Conservation (phyloP, 345 rosid species). For the Cochlearia excelsa region DNA sequence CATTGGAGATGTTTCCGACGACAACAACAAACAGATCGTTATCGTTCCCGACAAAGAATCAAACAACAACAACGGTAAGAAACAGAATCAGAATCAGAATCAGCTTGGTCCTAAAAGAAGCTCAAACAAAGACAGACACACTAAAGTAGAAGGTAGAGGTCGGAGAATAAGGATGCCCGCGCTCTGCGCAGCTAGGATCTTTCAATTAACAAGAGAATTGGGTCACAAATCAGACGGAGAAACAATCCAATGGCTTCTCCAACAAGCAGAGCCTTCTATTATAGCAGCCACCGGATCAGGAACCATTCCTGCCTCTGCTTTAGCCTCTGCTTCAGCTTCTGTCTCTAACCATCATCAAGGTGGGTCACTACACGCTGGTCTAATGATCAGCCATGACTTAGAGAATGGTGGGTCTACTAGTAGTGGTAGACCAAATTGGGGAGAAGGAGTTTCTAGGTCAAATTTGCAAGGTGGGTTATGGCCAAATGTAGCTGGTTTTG, state of each 20-base stretch:
- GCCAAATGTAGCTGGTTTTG: conserved; percentile 73
- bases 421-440: conserved; percentile 65
- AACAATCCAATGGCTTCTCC: conserved; percentile 93
- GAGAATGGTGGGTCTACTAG: conserved; percentile 40
- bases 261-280: conserved; percentile 92
- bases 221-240: conserved; percentile 98
- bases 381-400: conserved; percentile 70
- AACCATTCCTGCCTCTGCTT: conserved; percentile 93
- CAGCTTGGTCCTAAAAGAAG: conserved; percentile 75
- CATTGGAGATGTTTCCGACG: conserved; percentile 28
- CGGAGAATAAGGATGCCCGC: conserved; percentile 98
- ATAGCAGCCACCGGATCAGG: conserved; percentile 91
- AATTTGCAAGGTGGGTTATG: conserved; percentile 60
- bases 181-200: conserved; percentile 92
- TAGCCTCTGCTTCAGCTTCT: conserved; percentile 58
- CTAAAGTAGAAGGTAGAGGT: conserved; percentile 94
- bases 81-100: conserved; percentile 34
- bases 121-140: conserved; percentile 94
- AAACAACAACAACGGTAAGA: conserved; percentile 43
- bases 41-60: conserved; percentile 47
- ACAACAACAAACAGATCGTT: conserved; percentile 22
- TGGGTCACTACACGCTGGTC: conserved; percentile 37
- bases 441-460: conserved; percentile 55
- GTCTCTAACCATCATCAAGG: conserved; percentile 57
- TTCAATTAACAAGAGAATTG: conserved; percentile 92